Base-by-base conservation (phyloP, 2,329 filamentous ascomycete species). In the Ophiostoma montium region DNA sequence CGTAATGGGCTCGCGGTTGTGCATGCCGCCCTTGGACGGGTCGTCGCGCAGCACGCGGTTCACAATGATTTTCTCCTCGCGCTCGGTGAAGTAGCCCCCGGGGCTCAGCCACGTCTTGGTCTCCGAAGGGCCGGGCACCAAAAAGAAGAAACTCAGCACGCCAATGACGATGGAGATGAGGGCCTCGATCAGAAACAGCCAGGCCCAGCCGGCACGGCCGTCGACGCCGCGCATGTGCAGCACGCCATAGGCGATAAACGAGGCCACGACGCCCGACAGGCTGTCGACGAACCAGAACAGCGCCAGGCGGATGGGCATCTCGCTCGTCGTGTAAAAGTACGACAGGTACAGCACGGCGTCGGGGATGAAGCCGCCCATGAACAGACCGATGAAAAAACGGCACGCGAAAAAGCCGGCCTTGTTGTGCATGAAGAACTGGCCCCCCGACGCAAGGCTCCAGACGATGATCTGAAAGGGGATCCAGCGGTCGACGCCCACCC, bases 21-120 rank as follows among this genome's bases (percentile, higher is more conserved):
- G 70, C 71, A 79, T 77, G 53, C 72, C 70, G 38, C 71, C 72
- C 58, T 76, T 76, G 21, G 68, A 68, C 3, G 75, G 75, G 53
- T 78, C 77, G 50, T 81, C 76, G 7, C 77, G 69, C 18, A 69
- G 59, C 6, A 69, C 61, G 2, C 78, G 67, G 54, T 79, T 80
- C 8, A 79, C 75, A 2, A 79, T 67, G 44, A 80, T 80, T 23
- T 65, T 61, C 35, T 74, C 68, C 56, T 79, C 75, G 15, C 70
- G 70, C 47, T 78, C 74, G 2, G 60, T 71, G 58, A 79, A 80
- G 76, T 76, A 80, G 2, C 71, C 68, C 9, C 46, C 33, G 32
- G 69, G 70, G 0, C 71, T 67, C 68, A 71, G 32, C 63, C 66
- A 66, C 23, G 62, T 63, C 42, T 63, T 64, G 0, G 68, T 71